phyloP scores from a whole-genome alignment of 768 basidiomycete genomes.

The Ramaria sp. region DNA sequence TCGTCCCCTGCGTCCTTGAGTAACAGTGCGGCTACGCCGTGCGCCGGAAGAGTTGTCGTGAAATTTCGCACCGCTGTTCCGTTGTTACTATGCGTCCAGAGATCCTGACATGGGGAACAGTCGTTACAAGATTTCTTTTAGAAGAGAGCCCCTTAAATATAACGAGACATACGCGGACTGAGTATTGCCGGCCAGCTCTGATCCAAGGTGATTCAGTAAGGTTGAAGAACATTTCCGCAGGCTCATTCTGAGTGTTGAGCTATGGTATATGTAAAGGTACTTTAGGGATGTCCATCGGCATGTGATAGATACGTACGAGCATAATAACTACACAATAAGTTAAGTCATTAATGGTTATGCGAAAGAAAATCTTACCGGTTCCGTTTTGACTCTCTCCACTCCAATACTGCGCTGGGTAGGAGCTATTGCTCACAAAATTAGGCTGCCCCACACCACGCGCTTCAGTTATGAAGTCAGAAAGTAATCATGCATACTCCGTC shows the following conservation, averaged over 20 bases:
- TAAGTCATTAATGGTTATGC: neutral
- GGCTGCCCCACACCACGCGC: slow-evolving; percentile 16
- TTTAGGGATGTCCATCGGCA: neutral
- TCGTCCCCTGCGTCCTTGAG: slow-evolving; percentile 59
- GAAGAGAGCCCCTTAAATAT: neutral
- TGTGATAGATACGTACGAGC: slow-evolving; percentile 34
- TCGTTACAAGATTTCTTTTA: neutral
- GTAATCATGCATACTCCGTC: neutral
- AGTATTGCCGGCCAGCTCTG: slow-evolving; percentile 52
- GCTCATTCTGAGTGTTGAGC: slow-evolving; percentile 49
- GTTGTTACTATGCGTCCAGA: slow-evolving; percentile 65
- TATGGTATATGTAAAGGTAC: slow-evolving; percentile 16
- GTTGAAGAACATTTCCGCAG: slow-evolving; percentile 48
- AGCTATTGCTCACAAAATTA: slow-evolving; percentile 27
- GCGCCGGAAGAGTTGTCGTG: slow-evolving; percentile 46
- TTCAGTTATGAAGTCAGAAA: neutral
- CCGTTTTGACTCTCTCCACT: slow-evolving; percentile 56
- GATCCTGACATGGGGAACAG: slow-evolving; percentile 32
- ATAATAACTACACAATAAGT: slow-evolving; percentile 32
- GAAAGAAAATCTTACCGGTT: slow-evolving; percentile 18
- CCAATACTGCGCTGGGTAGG: slow-evolving; percentile 62
- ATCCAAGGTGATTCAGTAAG: slow-evolving; percentile 64
- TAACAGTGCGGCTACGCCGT: slow-evolving; percentile 59
- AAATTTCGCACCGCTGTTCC: slow-evolving; percentile 54
- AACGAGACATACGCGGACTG: slow-evolving; percentile 40